phyloP scores from a whole-genome alignment of 768 basidiomycete genomes.

The Hericium alpestre region DNA sequence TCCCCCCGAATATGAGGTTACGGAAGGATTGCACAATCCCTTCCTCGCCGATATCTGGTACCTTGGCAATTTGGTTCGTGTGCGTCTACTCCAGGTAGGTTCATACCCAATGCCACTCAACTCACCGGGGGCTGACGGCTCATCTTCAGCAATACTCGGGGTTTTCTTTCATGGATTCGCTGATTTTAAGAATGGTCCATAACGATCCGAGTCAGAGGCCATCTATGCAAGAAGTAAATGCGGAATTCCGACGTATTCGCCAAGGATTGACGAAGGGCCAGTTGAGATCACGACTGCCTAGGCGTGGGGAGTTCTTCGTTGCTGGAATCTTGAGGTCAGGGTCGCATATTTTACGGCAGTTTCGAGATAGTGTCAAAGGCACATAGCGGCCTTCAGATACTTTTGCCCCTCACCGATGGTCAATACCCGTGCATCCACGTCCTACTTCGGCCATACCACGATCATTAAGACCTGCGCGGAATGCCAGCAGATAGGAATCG shows the following conservation, averaged over 20 bases:
- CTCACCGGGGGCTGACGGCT: too few species aligned
- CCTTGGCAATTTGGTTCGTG: constrained; percentile 12
- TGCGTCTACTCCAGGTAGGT: constrained; percentile 6
- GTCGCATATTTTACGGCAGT: neutral
- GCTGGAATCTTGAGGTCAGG: neutral
- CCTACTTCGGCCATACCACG: too few species aligned
- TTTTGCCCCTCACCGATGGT: too few species aligned
- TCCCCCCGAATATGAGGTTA: constrained; percentile 13
- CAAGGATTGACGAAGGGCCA: neutral
- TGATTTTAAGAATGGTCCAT: neutral
- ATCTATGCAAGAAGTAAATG: neutral
- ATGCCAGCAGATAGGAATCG: too few species aligned
- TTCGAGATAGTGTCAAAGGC: too few species aligned
- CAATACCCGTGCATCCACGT: too few species aligned
- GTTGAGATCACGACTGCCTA: neutral
- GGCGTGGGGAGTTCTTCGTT: neutral
- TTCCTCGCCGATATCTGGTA: constrained; percentile 15
- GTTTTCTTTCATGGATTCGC: neutral
- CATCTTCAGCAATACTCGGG: too few species aligned
- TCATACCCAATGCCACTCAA: neutral
- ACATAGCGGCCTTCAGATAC: too few species aligned
- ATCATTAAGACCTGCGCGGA: too few species aligned
- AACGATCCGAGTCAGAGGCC: neutral
- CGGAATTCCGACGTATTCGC: neutral
- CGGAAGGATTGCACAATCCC: constrained; percentile 2